phyloP scores from a whole-genome alignment of 805 yeast species.

The Myxozyma nipponensis region DNA sequence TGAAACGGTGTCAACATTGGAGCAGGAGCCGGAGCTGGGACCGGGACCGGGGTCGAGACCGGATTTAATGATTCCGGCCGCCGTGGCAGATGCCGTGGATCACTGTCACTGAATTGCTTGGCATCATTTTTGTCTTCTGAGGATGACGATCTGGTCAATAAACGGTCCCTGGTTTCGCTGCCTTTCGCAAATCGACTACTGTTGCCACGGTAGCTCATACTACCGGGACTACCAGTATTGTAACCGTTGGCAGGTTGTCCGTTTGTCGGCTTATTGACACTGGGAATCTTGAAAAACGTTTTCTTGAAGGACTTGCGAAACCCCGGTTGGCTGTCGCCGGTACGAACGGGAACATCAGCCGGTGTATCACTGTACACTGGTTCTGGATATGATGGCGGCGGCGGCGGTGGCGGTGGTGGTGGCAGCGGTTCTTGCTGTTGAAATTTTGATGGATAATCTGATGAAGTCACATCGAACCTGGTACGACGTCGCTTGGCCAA shows the following conservation, averaged over 20 bases:
- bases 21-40: not conserved
- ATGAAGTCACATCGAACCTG: conserved; percentile 2
- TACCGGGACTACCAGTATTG: too few relatives aligned
- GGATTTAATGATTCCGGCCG: not conserved
- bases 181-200: not conserved
- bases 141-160: not conserved
- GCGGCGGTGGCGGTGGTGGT: not conserved
- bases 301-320: conserved; percentile 13
- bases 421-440: not conserved
- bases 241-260: not conserved
- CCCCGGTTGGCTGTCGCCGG: not conserved
- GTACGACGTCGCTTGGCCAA: conserved; percentile 5
- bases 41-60: too few relatives aligned
- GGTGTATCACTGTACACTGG: not conserved
- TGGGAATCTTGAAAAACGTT: conserved; percentile 25
- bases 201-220: not conserved
- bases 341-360: not conserved
- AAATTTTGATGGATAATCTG: too few relatives aligned
- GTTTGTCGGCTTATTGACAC: not conserved
- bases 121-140: not conserved
- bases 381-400: not conserved
- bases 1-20: not conserved
- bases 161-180: not conserved
- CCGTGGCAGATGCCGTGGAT: not conserved
- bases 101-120: not conserved